Percentiles rank a stretch among this genome's conserved stretches.
phyloP scores from a whole-genome alignment of 352 stramenopile genomes.

The Phytophthora citrophthora region DNA sequence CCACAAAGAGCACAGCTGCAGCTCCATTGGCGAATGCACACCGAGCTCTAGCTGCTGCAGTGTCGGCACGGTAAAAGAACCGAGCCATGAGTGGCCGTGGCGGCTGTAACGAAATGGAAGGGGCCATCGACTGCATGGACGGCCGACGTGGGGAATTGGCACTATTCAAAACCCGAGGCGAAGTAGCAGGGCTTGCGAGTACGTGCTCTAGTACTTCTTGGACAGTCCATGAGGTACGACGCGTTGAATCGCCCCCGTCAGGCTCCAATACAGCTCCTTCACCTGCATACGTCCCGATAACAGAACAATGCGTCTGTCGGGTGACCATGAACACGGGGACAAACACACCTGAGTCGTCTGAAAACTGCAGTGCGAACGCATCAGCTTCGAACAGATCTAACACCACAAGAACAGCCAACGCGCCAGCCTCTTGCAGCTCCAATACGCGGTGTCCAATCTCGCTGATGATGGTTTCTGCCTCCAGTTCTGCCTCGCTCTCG shows the following conservation, averaged over 20 bases:
- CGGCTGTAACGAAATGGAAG: slow-evolving; percentile 21
- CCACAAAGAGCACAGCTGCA: slow-evolving; percentile 53
- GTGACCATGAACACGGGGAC: slow-evolving; percentile 75
- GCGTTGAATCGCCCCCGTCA: slow-evolving; percentile 32
- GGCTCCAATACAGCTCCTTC: slow-evolving; percentile 16
- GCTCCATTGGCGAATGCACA: slow-evolving; percentile 58
- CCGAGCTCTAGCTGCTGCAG: slow-evolving; percentile 34
- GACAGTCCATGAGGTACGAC: slow-evolving; percentile 33
- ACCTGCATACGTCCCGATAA: slow-evolving; percentile 27
- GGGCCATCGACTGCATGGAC: slow-evolving; percentile 22
- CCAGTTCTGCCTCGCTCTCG: slow-evolving; percentile 34
- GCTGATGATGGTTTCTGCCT: slow-evolving; percentile 46
- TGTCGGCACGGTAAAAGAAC: slow-evolving; percentile 62
- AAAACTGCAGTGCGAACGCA: slow-evolving; percentile 61
- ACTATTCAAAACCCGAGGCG: slow-evolving; percentile 2
- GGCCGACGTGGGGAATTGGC: slow-evolving; percentile 10
- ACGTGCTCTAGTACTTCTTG: slow-evolving; percentile 26
- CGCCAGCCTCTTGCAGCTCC: slow-evolving; percentile 64
- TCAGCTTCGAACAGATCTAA: slow-evolving; percentile 67
- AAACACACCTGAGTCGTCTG: slow-evolving; percentile 61
- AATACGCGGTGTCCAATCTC: slow-evolving; percentile 60
- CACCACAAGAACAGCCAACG: slow-evolving; percentile 61
- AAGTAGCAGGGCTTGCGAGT: slow-evolving; percentile 7
- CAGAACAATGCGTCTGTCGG: slow-evolving; percentile 17
- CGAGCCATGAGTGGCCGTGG: slow-evolving; percentile 45